Evolutionary conservation across 768 basidiomycete species (phyloP).

Genomic region (Pleurotus platypus): DNA sequence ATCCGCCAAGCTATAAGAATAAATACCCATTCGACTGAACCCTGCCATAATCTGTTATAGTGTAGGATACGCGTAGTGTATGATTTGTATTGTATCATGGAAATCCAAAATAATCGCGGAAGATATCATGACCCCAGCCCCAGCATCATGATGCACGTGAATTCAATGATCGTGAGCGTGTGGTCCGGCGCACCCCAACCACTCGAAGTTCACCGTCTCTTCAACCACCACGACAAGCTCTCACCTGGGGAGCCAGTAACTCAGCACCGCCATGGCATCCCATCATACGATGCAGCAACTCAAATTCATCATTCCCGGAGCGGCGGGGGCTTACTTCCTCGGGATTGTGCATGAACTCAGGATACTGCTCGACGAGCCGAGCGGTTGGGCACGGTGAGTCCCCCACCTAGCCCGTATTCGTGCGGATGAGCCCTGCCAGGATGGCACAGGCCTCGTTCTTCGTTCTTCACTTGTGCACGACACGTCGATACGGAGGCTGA

Average conservation of each 20-base stretch:
- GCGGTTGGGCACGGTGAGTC: conserved; percentile 53
- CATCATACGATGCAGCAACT: conserved; percentile 63
- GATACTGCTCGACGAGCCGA: conserved; percentile 28
- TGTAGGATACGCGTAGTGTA: neutral
- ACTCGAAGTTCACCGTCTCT: too few species aligned
- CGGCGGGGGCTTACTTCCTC: conserved; percentile 56
- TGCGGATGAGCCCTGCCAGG: neutral
- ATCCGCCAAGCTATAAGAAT: conserved; percentile 29
- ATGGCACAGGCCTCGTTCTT: too few species aligned
- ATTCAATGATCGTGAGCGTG: too few species aligned
- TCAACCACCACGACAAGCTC: too few species aligned
- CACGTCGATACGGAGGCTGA: neutral
- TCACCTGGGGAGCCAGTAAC: too few species aligned
- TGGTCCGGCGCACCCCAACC: too few species aligned
- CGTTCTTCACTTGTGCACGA: neutral
- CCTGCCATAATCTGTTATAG: neutral
- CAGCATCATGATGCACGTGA: too few species aligned
- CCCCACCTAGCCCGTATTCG: neutral
- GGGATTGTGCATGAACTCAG: conserved; percentile 51
- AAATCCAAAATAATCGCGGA: too few species aligned
- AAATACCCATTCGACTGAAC: neutral
- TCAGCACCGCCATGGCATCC: neutral
- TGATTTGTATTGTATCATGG: neutral
- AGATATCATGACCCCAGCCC: too few species aligned
- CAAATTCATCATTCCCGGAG: conserved; percentile 76